These are phyloP conservation scores for Penicillium cataractarum DNA, from an alignment of 495 filamentous ascomycete genomes.

Conservation along the genomic window DNA sequence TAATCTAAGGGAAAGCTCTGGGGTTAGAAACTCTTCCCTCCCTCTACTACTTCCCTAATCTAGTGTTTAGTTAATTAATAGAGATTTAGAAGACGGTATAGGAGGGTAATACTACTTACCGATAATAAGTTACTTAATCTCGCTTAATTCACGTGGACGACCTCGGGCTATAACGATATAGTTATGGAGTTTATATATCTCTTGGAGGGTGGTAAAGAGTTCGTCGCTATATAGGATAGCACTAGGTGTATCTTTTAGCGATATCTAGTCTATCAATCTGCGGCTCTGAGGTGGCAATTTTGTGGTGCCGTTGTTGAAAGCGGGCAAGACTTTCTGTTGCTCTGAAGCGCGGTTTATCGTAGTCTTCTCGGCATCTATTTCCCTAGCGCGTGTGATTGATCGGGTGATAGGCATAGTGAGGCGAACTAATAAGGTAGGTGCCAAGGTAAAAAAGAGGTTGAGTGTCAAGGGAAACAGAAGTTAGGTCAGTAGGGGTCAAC, in stretches of 20 bases:
- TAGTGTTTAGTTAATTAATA: constrained; percentile 1
- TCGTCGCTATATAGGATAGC: constrained; percentile 5
- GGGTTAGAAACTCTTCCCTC: constrained; percentile 10
- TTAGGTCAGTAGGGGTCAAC: too few relatives aligned
- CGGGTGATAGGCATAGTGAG: neutral
- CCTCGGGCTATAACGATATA: constrained; percentile 9
- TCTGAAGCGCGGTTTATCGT: neutral
- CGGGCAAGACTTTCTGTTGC: neutral
- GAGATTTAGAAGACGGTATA: constrained; percentile 9
- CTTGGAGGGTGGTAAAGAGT: constrained; percentile 10
- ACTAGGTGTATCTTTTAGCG: constrained; percentile 12
- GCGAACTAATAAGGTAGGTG: neutral
- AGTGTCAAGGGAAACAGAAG: neutral
- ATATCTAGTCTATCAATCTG: constrained; percentile 12
- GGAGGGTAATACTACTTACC: constrained; percentile 4
- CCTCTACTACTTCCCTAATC: constrained; percentile 2
- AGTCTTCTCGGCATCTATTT: neutral
- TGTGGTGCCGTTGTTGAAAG: neutral
- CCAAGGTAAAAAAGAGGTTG: neutral
- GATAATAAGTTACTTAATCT: constrained; percentile 13
- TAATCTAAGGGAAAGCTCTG: constrained; percentile 10
- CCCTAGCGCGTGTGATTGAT: neutral
- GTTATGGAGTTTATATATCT: constrained; percentile 3
- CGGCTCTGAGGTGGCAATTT: neutral
- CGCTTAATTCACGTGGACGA: constrained; percentile 6